Conservation (phyloP, 2,329 filamentous ascomycete genomes). For the Aspergillus tamarii region DNA sequence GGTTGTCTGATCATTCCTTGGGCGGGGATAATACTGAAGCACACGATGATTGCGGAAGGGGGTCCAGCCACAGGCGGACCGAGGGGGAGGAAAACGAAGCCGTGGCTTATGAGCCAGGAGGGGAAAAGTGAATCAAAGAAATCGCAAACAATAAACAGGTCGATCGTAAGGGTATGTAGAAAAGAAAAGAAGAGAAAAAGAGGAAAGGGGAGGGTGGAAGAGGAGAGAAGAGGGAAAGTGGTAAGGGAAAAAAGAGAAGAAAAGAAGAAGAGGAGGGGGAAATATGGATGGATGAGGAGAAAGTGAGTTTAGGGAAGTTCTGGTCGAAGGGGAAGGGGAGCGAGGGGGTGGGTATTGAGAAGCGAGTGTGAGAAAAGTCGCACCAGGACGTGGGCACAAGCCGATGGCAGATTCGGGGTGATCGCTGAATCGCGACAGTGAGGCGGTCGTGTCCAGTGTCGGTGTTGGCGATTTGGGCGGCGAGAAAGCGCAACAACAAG, state of each 20-base stretch:
- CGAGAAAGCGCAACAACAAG: constrained; percentile 17
- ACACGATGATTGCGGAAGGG: constrained; percentile 27
- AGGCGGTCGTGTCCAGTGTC: constrained; percentile 27
- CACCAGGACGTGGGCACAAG: constrained; percentile 29
- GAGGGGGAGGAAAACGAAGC: constrained; percentile 17
- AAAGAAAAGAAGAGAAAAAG: constrained; percentile 25
- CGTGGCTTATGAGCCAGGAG: constrained; percentile 14
- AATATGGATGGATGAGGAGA: constrained; percentile 26
- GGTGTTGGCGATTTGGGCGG: constrained; percentile 22
- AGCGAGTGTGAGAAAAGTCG: constrained; percentile 22
- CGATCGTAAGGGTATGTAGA: background rate
- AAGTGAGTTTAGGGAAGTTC: constrained; percentile 20
- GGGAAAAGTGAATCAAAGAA: constrained; percentile 19
- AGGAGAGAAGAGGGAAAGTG: constrained; percentile 15
- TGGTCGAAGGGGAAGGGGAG: constrained; percentile 24
- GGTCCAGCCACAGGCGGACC: constrained; percentile 48
- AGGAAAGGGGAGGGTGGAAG: constrained; percentile 20
- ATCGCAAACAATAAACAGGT: constrained; percentile 23
- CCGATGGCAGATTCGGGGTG: constrained; percentile 22
- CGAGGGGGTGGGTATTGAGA: constrained; percentile 18
- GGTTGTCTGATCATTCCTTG: constrained; percentile 51
- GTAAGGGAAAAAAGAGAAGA: constrained; percentile 22
- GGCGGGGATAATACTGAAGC: constrained; percentile 30
- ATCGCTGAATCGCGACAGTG: constrained; percentile 30
- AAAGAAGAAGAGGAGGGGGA: constrained; percentile 15